These are phyloP conservation scores for Geranomyces variabilis DNA, from an alignment of 192 early-diverging fungal genomes.

Conservation along the genomic window DNA sequence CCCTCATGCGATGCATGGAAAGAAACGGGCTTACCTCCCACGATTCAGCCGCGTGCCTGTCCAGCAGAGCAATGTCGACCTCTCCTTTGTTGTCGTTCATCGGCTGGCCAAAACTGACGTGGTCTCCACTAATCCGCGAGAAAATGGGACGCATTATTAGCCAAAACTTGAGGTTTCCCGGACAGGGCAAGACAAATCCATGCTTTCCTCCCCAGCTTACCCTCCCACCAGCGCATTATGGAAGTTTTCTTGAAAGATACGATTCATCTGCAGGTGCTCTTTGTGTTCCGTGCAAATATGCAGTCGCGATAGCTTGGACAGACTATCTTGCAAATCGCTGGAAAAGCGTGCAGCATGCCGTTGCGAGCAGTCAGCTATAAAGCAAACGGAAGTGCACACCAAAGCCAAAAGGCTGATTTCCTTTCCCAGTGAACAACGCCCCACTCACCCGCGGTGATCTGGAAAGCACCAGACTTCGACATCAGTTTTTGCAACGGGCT, in stretches of 20 bases:
- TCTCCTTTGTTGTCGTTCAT: constrained; percentile 58
- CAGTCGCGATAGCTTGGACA: constrained; percentile 73
- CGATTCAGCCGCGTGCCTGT: constrained; percentile 74
- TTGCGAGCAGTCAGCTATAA: too few relatives aligned
- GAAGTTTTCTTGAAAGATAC: constrained; percentile 44
- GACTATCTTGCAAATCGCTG: constrained; percentile 64
- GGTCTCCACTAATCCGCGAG: constrained; percentile 85
- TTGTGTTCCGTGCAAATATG: constrained; percentile 59
- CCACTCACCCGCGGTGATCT: constrained; percentile 9
- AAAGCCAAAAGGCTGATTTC: too few relatives aligned
- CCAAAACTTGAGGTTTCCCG: background rate
- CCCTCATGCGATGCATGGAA: too few relatives aligned
- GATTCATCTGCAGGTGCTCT: constrained; percentile 46
- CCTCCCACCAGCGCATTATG: constrained; percentile 54
- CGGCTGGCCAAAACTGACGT: constrained; percentile 84
- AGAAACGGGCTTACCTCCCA: constrained; percentile 89
- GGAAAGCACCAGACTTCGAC: constrained; percentile 61
- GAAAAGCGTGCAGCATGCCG: too few relatives aligned
- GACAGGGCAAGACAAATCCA: background rate
- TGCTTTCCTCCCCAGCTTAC: constrained; percentile 23
- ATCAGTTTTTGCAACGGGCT: constrained; percentile 63
- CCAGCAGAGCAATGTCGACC: constrained; percentile 75
- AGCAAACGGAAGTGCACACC: too few relatives aligned
- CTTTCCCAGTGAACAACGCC: background rate
- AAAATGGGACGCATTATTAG: background rate